Conservation (phyloP, 345 rosid genomes). For the Kernera saxatilis region DNA sequence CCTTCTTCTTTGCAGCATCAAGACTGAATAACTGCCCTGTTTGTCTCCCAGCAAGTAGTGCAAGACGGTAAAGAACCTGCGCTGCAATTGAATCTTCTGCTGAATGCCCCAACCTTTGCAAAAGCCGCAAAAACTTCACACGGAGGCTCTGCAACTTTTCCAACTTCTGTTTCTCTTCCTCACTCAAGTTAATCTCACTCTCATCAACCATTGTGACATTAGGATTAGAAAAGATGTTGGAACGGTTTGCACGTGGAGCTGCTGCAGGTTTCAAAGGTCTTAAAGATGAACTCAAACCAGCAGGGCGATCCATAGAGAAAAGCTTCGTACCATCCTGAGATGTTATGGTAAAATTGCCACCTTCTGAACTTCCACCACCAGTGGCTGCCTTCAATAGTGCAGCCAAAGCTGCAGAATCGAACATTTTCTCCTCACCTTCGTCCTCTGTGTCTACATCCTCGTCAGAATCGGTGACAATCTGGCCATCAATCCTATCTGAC, state of each 20-base stretch:
- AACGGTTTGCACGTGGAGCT: constrained; percentile 51
- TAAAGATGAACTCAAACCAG: constrained; percentile 85
- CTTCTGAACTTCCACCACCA: constrained; percentile 56
- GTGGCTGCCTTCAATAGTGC: constrained; percentile 93
- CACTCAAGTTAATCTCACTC: constrained; percentile 59
- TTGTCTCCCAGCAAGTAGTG: constrained; percentile 74
- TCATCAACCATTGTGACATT: constrained; percentile 39
- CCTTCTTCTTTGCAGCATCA: constrained; percentile 69
- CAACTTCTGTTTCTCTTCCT: constrained; percentile 74
- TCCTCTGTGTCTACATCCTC: constrained; percentile 90
- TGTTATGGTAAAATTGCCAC: constrained; percentile 54
- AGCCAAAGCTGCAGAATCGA: constrained; percentile 86
- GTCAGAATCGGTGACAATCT: constrained; percentile 82
- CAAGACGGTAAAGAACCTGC: constrained; percentile 76
- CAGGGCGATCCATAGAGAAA: constrained; percentile 88
- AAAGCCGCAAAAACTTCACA: constrained; percentile 84
- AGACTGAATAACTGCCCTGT: constrained; percentile 63
- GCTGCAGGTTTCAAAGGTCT: constrained; percentile 65
- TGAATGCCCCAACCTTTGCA: constrained; percentile 68
- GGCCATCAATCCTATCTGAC: constrained; percentile 66
- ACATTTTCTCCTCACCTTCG: constrained; percentile 68
- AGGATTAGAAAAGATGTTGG: constrained; percentile 50
- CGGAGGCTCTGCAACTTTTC: constrained; percentile 71
- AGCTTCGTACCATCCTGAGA: constrained; percentile 88
- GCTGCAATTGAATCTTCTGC: constrained; percentile 74